Base-by-base conservation (phyloP, 192 early-diverging fungal species). In the Anaeromyces robustus region DNA sequence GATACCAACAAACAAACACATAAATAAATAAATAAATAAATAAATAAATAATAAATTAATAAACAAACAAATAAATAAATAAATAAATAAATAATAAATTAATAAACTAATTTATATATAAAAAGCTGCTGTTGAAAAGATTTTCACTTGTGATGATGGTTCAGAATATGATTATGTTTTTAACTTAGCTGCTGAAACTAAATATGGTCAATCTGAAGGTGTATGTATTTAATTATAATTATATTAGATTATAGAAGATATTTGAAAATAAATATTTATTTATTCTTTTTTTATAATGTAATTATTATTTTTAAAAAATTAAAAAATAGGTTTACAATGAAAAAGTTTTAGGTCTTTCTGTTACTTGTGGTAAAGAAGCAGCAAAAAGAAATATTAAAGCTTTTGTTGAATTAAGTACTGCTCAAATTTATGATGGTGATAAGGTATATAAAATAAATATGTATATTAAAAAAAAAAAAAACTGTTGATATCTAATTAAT, bases 131-230 rank as follows among this genome's bases (percentile, higher is more conserved):
- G 87, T 93, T 28, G 91, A 91, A 81, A 90, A 91, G 81, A 91
- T 89, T 30, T 97, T 94, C 85, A 87, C 87, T 19, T 86, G 88
- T 37, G 87, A 90, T 30, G 92, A 94, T 81, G 91, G 89, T 9
- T 83, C 83, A 3, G 82, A 86, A 37, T 98, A 92, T 86, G 97
- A 98, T 86, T 95, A 93, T 83, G 97, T 98, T 18, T 91, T 98
- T 87, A 96, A 98, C 86, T 89, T 94, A 83, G 97, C 96, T n/a
- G 92, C 92, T 28, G 97, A 98, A 84, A 94, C 92, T 78, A 97
- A 97, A 83, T 98, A 96, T 86, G 94, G 94, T 0, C 95, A 95
- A 83, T 85, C 92, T 0, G 88, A 92, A 22, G 92, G 92, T 80
- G 95, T 94, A 83, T 86, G 83, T 79, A 79, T 82, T 34, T 34